Evolutionary conservation across 441 rosid species (phyloP).

Genomic region (Adansonia gregorii): DNA sequence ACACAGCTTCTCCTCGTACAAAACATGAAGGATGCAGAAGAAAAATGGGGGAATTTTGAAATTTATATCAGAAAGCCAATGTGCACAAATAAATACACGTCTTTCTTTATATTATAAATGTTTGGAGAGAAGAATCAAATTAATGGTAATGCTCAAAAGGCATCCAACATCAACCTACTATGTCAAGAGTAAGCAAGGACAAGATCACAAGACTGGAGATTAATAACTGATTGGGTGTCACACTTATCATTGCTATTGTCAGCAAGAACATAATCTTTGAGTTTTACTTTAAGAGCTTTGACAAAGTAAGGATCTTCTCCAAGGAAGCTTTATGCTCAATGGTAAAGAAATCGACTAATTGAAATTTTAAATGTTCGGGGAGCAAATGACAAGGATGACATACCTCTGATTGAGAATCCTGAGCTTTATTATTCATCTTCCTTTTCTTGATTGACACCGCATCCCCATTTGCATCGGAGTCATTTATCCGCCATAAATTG

Average conservation of each 20-base stretch:
- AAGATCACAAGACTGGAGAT: not conserved
- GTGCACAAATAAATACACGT: not conserved
- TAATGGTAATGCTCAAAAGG: conserved; percentile 7
- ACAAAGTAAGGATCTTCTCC: not conserved
- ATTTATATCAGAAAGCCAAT: not conserved
- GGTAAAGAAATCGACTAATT: not conserved
- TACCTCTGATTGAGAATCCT: conserved; percentile 82
- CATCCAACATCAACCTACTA: conserved; percentile 3
- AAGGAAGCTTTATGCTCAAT: not conserved
- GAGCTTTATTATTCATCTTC: conserved; percentile 64
- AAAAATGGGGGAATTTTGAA: not conserved
- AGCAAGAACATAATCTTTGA: not conserved
- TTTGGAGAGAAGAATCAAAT: conserved; percentile 1
- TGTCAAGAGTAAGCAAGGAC: not conserved
- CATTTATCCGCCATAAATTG: conserved; percentile 75
- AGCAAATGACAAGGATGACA: conserved; percentile 9
- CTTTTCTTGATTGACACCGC: conserved; percentile 78
- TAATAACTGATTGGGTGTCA: not conserved
- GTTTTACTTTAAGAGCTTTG: conserved; percentile 20
- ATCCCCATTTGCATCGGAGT: conserved; percentile 52
- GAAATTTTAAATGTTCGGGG: conserved; percentile 20
- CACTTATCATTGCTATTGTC: not conserved
- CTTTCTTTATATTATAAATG: not conserved
- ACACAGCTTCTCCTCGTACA: conserved; percentile 71
- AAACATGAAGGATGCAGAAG: conserved; percentile 16